Evolutionary conservation across 176 grass and related monocot genomes (phyloP), one percentile per base, ranked within the genome.

Genomic region (Triticum monococcum): DNA sequence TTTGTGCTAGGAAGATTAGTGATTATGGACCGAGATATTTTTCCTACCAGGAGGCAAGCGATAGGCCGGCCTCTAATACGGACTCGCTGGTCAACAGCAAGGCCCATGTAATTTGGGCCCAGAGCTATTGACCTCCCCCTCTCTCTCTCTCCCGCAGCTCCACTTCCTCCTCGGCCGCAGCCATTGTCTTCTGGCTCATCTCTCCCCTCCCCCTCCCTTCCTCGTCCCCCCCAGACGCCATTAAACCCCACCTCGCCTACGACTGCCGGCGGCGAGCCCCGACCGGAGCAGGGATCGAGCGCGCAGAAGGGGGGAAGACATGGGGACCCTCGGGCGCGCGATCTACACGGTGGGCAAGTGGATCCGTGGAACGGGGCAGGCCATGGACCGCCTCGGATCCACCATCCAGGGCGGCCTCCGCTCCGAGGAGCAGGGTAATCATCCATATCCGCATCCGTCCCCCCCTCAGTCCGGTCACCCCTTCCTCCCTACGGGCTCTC

Each of bases 341-440:
- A 95, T 98, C 86, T 95, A 89, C 93, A 92, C 96, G 59, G 93
- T 95, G 56, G 96, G 96, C 86, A 95, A 92, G 79, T 98, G 96
- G 96, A 95, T 98, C 81, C 96, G 96, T 75, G 96, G 92, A 88
- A 92, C 96, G 68, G 96, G 96, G 35, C 91, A 95, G 85, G 96
- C 82, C 90, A 89, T 98, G 80, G 96, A 98, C 81, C 91, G 91
- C 80, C 90, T 98, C 46, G 96, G 96, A 74, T 90, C 84, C 86
- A 91, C 87, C 89, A 37, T 98, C 68, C 93, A 98, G 86, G 96
- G 96, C 54, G 89, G 85, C 68, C 89, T 71, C 75, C 92, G 91
- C 84, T 79, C 89, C 70, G 93, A 95, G 50, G 96, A 98, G 81
- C 91, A 98, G 81, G 10, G 96, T 98, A 87, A 81, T 77, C n/a